A percentile compares a stretch with the other conserved stretches of the same genome.
Evolutionary conservation across 192 early-diverging fungal species (phyloP).

Genomic region (Mortierella antarctica): DNA sequence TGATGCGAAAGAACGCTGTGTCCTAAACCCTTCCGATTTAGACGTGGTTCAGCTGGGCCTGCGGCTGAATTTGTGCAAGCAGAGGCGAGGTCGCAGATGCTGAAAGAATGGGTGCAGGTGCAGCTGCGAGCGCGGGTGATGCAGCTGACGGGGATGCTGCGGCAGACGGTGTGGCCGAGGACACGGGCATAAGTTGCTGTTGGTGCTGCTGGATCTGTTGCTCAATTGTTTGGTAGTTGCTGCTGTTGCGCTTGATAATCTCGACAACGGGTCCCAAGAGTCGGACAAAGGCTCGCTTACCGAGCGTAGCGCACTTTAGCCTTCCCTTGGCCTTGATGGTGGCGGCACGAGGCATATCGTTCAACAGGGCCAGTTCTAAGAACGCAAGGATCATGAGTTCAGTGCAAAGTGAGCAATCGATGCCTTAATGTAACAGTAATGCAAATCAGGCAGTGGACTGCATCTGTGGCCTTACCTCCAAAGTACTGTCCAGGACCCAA

Average conservation of each 20-base stretch:
- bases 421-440: neutral
- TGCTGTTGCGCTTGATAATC: slow-evolving; percentile 95
- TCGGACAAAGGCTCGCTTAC: slow-evolving; percentile 95
- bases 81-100: slow-evolving; percentile 14
- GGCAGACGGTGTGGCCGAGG: slow-evolving; percentile 12
- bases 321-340: slow-evolving; percentile 87
- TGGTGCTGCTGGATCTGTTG: slow-evolving; percentile 53
- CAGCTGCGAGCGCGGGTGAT: slow-evolving; percentile 18
- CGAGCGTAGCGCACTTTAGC: slow-evolving; percentile 95
- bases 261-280: slow-evolving; percentile 95
- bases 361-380: slow-evolving; percentile 93
- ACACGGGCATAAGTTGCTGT: slow-evolving; percentile 27
- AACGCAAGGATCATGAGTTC: neutral
- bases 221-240: slow-evolving; percentile 82
- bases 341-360: slow-evolving; percentile 92
- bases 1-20: neutral
- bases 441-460: neutral
- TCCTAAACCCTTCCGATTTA: neutral
- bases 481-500: slow-evolving; percentile 93
- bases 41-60: slow-evolving; percentile 26
- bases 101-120: slow-evolving; percentile 22
- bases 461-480: slow-evolving; percentile 75
- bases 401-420: neutral
- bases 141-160: slow-evolving; percentile 17
- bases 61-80: slow-evolving; percentile 6